phyloP scores from a whole-genome alignment of 371 early-diverging fungal species.

The Rhizopus stolonifer region DNA sequence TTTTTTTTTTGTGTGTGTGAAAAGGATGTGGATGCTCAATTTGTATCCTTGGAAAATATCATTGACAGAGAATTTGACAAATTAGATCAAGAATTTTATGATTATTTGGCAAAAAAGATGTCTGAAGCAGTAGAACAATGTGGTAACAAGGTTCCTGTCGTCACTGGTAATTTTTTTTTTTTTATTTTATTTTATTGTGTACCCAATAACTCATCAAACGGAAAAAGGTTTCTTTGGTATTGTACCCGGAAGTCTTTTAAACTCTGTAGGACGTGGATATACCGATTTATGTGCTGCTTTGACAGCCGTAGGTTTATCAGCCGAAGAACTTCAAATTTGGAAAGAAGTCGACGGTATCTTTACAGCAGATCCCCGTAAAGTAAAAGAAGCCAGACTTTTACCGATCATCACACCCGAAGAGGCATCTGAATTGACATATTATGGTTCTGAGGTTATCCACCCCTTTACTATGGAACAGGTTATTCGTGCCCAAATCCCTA shows the following conservation, averaged over 20 bases:
- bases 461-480: constrained; percentile 99
- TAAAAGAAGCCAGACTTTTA: constrained; percentile 81
- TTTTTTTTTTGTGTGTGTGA: no score
- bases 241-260: constrained; percentile 90
- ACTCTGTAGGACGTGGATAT: constrained; percentile 96
- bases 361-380: constrained; percentile 97
- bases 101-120: constrained; percentile 76
- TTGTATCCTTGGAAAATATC: constrained; percentile 83
- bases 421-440: constrained; percentile 97
- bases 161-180: constrained; percentile 65
- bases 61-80: constrained; percentile 78
- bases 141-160: constrained; percentile 77
- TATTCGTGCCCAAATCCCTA: constrained; percentile 91
- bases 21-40: constrained; percentile 81
- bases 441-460: constrained; percentile 97
- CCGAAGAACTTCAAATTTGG: constrained; percentile 95
- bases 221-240: constrained; percentile 89
- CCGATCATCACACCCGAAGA: constrained; percentile 96
- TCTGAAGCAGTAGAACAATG: constrained; percentile 62
- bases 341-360: constrained; percentile 99
- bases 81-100: constrained; percentile 91
- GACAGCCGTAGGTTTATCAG: constrained; percentile 85
- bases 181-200: no score
- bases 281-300: constrained; percentile 98
- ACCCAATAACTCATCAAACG: no score